A percentile compares a stretch with the other conserved stretches of the same genome.
Evolutionary conservation across 345 rosid species (phyloP).

Genomic region (Citrus cavaleriei): DNA sequence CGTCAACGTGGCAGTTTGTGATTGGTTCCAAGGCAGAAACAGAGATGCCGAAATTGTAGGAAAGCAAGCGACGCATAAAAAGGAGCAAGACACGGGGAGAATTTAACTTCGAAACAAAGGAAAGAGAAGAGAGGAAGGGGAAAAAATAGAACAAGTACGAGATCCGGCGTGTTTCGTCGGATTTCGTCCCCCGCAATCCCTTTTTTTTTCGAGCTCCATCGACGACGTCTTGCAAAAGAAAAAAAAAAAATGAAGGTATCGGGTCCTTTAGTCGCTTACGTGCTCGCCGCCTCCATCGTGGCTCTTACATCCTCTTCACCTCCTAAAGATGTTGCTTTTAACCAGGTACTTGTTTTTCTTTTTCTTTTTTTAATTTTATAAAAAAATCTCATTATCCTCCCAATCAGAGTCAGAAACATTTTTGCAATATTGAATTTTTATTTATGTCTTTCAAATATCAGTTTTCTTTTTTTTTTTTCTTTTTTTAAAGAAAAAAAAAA

Average conservation of each 20-base stretch:
- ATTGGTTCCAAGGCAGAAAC: not conserved
- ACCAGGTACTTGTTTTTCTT: constrained; percentile 12
- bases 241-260: constrained; percentile 33
- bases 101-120: too few relatives aligned
- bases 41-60: not conserved
- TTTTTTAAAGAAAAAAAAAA: too few relatives aligned
- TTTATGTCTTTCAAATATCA: not conserved
- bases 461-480: too few relatives aligned
- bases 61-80: not conserved
- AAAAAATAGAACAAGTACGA: not conserved
- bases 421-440: not conserved
- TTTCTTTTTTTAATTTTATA: too few relatives aligned
- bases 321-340: not conserved
- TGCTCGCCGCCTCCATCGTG: constrained; percentile 47
- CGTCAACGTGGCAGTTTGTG: not conserved
- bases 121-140: not conserved
- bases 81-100: not conserved
- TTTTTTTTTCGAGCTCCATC: not conserved
- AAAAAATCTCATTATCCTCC: not conserved
- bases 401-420: not conserved
- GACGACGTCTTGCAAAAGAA: not conserved
- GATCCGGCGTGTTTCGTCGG: constrained; percentile 46
- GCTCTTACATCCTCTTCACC: constrained; percentile 45
- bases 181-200: constrained; percentile 5
- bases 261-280: constrained; percentile 36